These are phyloP conservation scores for Pisolithus sp. DNA, from an alignment of 768 basidiomycete species.

Conservation along the genomic window DNA sequence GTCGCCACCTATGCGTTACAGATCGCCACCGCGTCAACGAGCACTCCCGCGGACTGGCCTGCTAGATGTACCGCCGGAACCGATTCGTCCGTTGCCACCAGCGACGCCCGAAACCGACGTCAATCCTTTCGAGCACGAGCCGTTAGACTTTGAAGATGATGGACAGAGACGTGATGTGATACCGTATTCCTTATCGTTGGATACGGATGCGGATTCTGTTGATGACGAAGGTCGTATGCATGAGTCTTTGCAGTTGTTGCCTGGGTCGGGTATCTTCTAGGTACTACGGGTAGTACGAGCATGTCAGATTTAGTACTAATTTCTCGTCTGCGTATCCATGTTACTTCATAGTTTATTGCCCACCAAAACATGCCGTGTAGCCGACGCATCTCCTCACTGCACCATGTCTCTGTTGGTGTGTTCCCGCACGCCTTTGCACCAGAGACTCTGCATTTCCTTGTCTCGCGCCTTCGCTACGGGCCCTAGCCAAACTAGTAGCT, in stretches of 20 bases:
- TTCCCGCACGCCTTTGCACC: constrained; percentile 10
- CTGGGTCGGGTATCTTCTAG: constrained; percentile 39
- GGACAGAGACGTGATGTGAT: constrained; percentile 10
- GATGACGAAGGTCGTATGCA: constrained; percentile 19
- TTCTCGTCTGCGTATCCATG: neutral
- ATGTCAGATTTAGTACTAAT: neutral
- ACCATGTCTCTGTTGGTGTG: constrained; percentile 15
- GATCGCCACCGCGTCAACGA: neutral
- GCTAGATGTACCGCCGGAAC: constrained; percentile 7
- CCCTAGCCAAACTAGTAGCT: neutral
- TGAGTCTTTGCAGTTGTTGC: constrained; percentile 36
- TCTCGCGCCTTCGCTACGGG: constrained; percentile 11
- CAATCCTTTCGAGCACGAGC: constrained; percentile 28
- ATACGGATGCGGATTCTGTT: constrained; percentile 7
- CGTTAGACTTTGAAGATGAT: constrained; percentile 19
- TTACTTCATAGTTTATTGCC: no score
- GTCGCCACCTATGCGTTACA: neutral
- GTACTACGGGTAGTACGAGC: neutral
- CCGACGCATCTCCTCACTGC: no score
- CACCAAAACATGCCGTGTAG: no score
- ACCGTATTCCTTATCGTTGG: constrained; percentile 24
- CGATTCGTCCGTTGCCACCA: constrained; percentile 11
- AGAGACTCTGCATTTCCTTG: constrained; percentile 3
- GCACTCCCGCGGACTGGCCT: constrained; percentile 1
- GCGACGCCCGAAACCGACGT: constrained; percentile 26